phyloP scores from a whole-genome alignment of 352 stramenopile species.

The Blastocystis sp. region DNA sequence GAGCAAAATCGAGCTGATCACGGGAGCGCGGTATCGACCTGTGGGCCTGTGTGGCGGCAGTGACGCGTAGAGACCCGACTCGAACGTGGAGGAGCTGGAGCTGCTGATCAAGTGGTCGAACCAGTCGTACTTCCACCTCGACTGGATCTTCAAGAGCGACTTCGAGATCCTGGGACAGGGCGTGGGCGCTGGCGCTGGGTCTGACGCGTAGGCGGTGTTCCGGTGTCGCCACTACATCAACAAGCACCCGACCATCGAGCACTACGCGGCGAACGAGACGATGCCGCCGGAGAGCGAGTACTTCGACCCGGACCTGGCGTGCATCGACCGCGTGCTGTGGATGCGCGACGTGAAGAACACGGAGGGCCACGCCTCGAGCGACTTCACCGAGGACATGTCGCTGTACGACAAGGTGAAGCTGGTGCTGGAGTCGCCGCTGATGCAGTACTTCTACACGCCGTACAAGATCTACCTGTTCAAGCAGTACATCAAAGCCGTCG shows the following conservation, averaged over 20 bases:
- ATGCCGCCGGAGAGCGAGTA: conserved; percentile 81
- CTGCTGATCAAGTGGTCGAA: conserved; percentile 91
- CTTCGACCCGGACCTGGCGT: conserved; percentile 75
- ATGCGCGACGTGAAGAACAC: conserved; percentile 49
- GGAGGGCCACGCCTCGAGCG: not conserved
- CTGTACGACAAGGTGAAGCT: conserved; percentile 59
- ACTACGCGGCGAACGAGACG: conserved; percentile 74
- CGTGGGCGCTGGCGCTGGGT: not conserved
- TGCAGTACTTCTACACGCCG: conserved; percentile 64
- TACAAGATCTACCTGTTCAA: conserved; percentile 62
- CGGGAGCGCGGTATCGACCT: conserved; percentile 27
- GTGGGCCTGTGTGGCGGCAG: not conserved
- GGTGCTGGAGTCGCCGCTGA: conserved; percentile 29
- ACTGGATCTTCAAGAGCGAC: conserved; percentile 83
- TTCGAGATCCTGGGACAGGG: conserved; percentile 76
- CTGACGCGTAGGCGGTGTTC: conserved; percentile 42
- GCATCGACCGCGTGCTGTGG: conserved; percentile 64
- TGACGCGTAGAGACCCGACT: conserved; percentile 75
- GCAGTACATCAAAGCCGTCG: conserved; percentile 46
- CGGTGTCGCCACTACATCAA: conserved; percentile 77
- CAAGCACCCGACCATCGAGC: conserved; percentile 83
- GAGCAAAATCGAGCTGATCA: conserved; percentile 57
- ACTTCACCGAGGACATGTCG: conserved; percentile 16
- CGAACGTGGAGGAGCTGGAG: conserved; percentile 80
- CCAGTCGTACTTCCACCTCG: conserved; percentile 85